A percentile compares a stretch with the other conserved stretches of the same genome.
phyloP scores from a whole-genome alignment of 2,329 filamentous ascomycete species.

The Pezizomycotina sp. region DNA sequence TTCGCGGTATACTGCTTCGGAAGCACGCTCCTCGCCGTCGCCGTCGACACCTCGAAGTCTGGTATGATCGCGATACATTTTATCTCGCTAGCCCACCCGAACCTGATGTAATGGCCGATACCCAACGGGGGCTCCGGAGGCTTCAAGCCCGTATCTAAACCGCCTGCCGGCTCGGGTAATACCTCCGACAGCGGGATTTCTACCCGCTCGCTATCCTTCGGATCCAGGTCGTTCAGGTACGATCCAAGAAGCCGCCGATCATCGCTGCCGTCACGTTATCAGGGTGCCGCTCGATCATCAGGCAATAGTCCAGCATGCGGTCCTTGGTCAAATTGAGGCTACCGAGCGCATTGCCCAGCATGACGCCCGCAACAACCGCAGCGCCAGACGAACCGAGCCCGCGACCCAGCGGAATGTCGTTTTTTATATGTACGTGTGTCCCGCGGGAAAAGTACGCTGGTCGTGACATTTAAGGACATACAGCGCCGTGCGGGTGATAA shows the following conservation, averaged over 20 bases:
- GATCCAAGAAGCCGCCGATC: slow-evolving; percentile 92
- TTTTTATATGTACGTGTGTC: slow-evolving; percentile 87
- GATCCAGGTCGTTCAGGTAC: slow-evolving; percentile 80
- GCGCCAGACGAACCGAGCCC: slow-evolving; percentile 91
- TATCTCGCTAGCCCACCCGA: slow-evolving; percentile 84
- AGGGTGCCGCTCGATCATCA: slow-evolving; percentile 93
- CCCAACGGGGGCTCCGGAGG: slow-evolving; percentile 79
- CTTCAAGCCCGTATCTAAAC: slow-evolving; percentile 69
- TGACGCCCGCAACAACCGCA: slow-evolving; percentile 87
- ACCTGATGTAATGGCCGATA: slow-evolving; percentile 93
- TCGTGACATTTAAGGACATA: slow-evolving; percentile 90
- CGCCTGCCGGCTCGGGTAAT: slow-evolving; percentile 73
- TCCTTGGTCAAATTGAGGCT: slow-evolving; percentile 60
- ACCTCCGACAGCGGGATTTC: slow-evolving; percentile 94
- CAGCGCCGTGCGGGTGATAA: slow-evolving; percentile 83
- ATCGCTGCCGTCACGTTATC: slow-evolving; percentile 91
- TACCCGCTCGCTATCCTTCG: slow-evolving; percentile 72
- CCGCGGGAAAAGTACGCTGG: slow-evolving; percentile 67
- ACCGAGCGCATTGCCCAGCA: slow-evolving; percentile 77
- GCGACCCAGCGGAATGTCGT: slow-evolving; percentile 82
- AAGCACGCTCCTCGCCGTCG: slow-evolving; percentile 71
- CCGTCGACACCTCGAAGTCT: slow-evolving; percentile 88
- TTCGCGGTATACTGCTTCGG: slow-evolving; percentile 52
- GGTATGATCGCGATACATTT: slow-evolving; percentile 95
- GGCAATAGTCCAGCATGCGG: slow-evolving; percentile 80